phyloP scores from a whole-genome alignment of 192 early-diverging fungal genomes.

The Umbelopsis sp. region DNA sequence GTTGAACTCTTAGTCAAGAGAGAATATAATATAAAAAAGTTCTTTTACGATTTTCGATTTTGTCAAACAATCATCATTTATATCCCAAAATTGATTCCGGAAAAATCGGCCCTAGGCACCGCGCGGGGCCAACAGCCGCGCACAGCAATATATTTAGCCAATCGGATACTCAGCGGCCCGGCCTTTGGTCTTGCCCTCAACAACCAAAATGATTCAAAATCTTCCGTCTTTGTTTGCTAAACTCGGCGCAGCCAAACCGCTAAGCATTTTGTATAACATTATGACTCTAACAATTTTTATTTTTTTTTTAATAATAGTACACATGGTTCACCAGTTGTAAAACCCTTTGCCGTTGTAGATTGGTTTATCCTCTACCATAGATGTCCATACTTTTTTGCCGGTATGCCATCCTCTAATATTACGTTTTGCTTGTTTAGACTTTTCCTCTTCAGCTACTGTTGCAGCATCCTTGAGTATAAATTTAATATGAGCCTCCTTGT shows the following conservation, averaged over 20 bases:
- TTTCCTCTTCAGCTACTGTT: conserved; percentile 21
- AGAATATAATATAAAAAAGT: background rate
- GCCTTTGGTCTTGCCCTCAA: too few species aligned
- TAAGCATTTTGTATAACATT: background rate
- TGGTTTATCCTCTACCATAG: conserved; percentile 70
- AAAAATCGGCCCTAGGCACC: background rate
- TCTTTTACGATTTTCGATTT: background rate
- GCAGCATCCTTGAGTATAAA: conserved; percentile 73
- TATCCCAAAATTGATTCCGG: background rate
- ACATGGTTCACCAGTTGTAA: conserved; percentile 75
- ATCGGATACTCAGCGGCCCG: background rate
- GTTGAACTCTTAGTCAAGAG: background rate
- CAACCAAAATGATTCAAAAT: conserved; percentile 8
- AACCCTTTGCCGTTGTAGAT: conserved; percentile 68
- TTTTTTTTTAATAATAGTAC: background rate
- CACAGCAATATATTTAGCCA: background rate
- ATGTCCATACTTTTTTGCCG: conserved; percentile 71
- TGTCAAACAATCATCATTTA: conserved; percentile 3
- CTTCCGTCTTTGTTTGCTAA: background rate
- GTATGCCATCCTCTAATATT: conserved; percentile 67
- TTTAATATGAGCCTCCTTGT: conserved; percentile 79
- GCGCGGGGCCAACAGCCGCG: background rate
- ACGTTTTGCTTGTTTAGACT: conserved; percentile 44
- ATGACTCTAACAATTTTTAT: background rate
- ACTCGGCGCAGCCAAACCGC: background rate